Evolutionary conservation across 495 filamentous ascomycete species (phyloP).

Genomic region (Penicillium fimorum): DNA sequence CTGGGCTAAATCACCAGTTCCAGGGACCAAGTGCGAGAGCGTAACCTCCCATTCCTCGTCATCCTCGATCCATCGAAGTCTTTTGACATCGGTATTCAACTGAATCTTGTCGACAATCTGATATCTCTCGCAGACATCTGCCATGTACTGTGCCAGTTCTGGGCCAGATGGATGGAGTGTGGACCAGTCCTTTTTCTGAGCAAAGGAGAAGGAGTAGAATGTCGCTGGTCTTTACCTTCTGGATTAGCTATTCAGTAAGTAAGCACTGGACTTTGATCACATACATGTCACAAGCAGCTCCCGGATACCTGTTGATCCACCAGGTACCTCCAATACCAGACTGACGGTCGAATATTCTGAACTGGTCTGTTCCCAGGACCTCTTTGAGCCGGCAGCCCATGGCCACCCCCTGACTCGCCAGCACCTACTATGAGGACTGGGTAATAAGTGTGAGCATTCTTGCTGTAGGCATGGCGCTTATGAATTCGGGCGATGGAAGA

Average conservation of each 20-base stretch:
- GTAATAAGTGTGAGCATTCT: constrained; percentile 55
- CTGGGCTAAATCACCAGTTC: constrained; percentile 47
- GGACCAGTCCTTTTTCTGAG: constrained; percentile 57
- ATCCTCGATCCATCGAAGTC: constrained; percentile 46
- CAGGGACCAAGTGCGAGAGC: constrained; percentile 47
- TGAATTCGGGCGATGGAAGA: constrained; percentile 38
- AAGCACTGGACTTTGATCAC: background rate
- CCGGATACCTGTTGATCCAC: constrained; percentile 67
- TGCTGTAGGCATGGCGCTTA: constrained; percentile 45
- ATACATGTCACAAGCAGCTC: constrained; percentile 53
- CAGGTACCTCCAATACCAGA: constrained; percentile 65
- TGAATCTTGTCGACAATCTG: constrained; percentile 59
- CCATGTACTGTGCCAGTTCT: constrained; percentile 61
- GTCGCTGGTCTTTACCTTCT: constrained; percentile 43
- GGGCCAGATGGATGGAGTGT: constrained; percentile 51
- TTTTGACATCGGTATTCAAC: constrained; percentile 53
- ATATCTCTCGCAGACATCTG: constrained; percentile 56
- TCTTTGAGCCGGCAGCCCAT: constrained; percentile 63
- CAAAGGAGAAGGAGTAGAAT: constrained; percentile 65
- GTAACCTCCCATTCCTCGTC: constrained; percentile 58
- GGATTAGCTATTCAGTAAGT: constrained; percentile 5
- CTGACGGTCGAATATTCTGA: constrained; percentile 63
- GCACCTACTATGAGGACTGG: constrained; percentile 57
- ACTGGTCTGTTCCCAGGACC: constrained; percentile 58
- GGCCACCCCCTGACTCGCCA: constrained; percentile 63